Evolutionary conservation across 257 asterid species (phyloP).

Genomic region (Solanum piurae): DNA sequence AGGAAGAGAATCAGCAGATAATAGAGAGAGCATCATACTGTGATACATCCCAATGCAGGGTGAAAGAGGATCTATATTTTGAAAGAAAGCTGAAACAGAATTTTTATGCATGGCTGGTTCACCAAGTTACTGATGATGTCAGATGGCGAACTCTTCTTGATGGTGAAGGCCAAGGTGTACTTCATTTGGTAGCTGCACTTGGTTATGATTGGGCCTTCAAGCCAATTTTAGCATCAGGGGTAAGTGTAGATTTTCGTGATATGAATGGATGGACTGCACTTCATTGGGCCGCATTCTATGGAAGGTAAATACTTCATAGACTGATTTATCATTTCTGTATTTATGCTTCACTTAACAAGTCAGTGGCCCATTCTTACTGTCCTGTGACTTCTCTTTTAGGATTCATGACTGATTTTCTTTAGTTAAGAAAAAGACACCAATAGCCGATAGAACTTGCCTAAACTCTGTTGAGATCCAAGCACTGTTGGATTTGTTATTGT

Average conservation of each 20-base stretch:
- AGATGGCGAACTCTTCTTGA: constrained; percentile 47
- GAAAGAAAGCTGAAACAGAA: constrained; percentile 48
- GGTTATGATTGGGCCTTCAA: constrained; percentile 86
- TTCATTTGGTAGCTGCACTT: constrained; percentile 94
- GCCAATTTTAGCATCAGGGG: constrained; percentile 61
- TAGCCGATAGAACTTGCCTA: neutral
- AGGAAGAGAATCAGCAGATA: constrained; percentile 42
- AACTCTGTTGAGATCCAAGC: neutral
- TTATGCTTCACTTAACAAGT: neutral
- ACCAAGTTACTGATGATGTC: constrained; percentile 47
- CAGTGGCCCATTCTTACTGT: neutral
- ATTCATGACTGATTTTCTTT: neutral
- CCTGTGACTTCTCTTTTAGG: neutral
- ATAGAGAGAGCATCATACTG: constrained; percentile 16
- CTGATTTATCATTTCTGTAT: neutral
- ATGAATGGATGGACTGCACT: constrained; percentile 93
- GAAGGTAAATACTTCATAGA: constrained; percentile 43
- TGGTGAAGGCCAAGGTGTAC: constrained; percentile 75
- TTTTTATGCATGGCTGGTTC: constrained; percentile 68
- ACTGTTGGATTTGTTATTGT: neutral
- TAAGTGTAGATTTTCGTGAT: constrained; percentile 87
- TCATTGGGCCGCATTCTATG: constrained; percentile 96
- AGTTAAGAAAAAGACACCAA: neutral
- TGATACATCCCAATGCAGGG: constrained; percentile 22
- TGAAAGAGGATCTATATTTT: constrained; percentile 36